phyloP scores from a whole-genome alignment of 2,329 filamentous ascomycete species.

The Aspergillus tamarii region DNA sequence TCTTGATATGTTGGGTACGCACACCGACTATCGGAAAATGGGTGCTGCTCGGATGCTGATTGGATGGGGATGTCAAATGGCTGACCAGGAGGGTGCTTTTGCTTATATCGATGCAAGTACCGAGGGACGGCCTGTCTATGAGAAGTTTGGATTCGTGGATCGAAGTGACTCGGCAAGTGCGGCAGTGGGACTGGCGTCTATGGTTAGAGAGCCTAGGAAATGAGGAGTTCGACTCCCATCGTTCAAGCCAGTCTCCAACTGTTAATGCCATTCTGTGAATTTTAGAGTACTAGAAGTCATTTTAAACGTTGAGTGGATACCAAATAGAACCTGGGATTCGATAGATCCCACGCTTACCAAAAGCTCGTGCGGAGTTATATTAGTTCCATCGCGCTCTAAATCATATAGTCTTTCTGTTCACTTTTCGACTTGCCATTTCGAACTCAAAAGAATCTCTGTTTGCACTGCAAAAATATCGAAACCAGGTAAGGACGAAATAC shows the following conservation, averaged over 20 bases:
- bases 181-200: not conserved
- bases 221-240: not conserved
- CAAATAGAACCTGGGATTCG: too few relatives aligned
- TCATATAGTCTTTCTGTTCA: too few relatives aligned
- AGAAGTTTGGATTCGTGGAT: not conserved
- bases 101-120: not conserved
- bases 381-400: too few relatives aligned
- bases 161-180: not conserved
- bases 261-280: not conserved
- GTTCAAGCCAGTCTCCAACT: not conserved
- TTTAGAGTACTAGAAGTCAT: not conserved
- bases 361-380: too few relatives aligned
- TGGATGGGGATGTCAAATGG: not conserved
- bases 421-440: too few relatives aligned
- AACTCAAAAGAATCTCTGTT: too few relatives aligned
- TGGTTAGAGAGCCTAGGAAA: not conserved
- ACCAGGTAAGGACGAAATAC: too few relatives aligned
- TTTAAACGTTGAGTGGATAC: rapidly evolving
- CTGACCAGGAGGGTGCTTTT: not conserved
- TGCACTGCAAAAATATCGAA: too few relatives aligned
- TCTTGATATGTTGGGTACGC: not conserved
- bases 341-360: too few relatives aligned
- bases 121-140: not conserved
- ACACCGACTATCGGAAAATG: not conserved
- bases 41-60: not conserved